Conservation (phyloP, 768 basidiomycete species). For the Collybia mongolica region DNA sequence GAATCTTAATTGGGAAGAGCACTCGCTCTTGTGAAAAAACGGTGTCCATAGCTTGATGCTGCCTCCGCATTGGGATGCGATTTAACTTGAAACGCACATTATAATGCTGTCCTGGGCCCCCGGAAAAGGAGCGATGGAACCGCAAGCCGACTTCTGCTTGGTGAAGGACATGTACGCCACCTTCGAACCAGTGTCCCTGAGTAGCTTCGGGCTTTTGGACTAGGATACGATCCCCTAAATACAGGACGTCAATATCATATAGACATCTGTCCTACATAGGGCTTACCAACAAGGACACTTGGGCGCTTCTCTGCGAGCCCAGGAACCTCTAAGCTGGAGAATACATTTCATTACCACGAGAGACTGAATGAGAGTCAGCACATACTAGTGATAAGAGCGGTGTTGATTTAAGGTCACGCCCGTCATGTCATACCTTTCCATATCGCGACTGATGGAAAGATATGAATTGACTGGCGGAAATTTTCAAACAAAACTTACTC, state of each 20-base stretch:
- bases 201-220: constrained; percentile 40
- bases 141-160: constrained; percentile 49
- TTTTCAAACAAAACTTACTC: constrained; percentile 18
- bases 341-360: background rate
- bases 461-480: background rate
- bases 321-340: constrained; percentile 38
- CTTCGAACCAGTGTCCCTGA: constrained; percentile 53
- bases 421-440: constrained; percentile 36
- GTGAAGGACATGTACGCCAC: constrained; percentile 53
- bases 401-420: constrained; percentile 29
- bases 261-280: too few species aligned
- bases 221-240: constrained; percentile 51
- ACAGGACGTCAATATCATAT: too few species aligned
- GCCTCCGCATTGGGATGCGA: constrained; percentile 52
- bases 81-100: constrained; percentile 58
- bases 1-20: constrained; percentile 42
- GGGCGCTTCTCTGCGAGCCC: constrained; percentile 60
- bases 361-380: constrained; percentile 4
- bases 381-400: constrained; percentile 36
- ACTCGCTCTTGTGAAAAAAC: constrained; percentile 43
- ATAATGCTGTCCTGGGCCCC: constrained; percentile 34
- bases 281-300: constrained; percentile 53
- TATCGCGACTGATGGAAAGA: constrained; percentile 29
- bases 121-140: constrained; percentile 46
- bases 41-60: constrained; percentile 56